Base-by-base conservation (phyloP, 1,139 yeast species). In the Lodderomyces margitis region DNA sequence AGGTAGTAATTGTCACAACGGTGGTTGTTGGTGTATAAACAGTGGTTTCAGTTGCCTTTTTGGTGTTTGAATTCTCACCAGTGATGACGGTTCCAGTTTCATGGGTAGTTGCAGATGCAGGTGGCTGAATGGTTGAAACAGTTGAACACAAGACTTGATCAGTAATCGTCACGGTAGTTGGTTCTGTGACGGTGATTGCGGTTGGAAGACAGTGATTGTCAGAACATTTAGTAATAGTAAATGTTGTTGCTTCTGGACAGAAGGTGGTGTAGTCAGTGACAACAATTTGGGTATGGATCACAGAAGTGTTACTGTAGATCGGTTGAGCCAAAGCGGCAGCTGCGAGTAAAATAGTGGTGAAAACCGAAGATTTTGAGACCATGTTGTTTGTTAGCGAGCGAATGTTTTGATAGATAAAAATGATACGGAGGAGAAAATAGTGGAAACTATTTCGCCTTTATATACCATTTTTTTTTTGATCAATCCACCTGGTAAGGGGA, bases 221-320 rank as follows among this genome's bases (percentile, higher is more conserved):
- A 17, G 34, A 35, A 25, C 38, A 27, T 11, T 32, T 45, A 3
- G 47, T 41, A 14, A 45, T 21, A 10, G 43, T 39, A 19, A 45
- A 14, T 5, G 43, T 42, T 4, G 47, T 45, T 36, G 45, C 14
- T 11, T 39, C 37, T 21, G 51, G 50, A 39, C 51, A 48, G 37
- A 40, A 44, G 10, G 50, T 48, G 17, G 51, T 48, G 33, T 38
- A 46, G 20, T 41, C 49, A 25, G 48, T 46, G 12, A 39, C 38
- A 28, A 28, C 11, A 15, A 28, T 12, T 28, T 28, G 32, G n/a
- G 32, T 28, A 11, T n/a, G 11, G 32, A 28, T 28, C n/a, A 28
- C 32, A 15, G 32, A 28, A 15, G 15, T 6, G 32, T 28, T 15
- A 15, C 32, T 28, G 19, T 28, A 28, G 10, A 28, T 28, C 7